A percentile compares a stretch with the other conserved stretches of the same genome.
These are phyloP conservation scores for Ceratocystis papillata DNA, from an alignment of 2,329 filamentous ascomycete species.

Conservation along the genomic window DNA sequence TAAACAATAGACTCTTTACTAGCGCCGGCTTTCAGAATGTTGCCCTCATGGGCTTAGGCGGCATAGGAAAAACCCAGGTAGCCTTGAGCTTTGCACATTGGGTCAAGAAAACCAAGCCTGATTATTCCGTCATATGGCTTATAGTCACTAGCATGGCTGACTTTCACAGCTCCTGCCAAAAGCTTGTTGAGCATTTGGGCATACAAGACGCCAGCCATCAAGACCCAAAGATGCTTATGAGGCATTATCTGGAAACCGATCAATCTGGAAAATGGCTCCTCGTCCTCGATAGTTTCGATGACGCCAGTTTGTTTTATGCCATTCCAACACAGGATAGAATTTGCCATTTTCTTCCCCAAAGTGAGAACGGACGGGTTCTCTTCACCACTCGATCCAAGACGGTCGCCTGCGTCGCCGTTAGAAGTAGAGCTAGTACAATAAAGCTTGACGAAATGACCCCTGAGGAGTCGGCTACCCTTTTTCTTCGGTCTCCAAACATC, in stretches of 20 bases:
- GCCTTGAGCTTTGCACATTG: not conserved
- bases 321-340: not conserved
- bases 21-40: not conserved
- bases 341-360: constrained; percentile 29
- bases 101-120: not conserved
- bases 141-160: not conserved
- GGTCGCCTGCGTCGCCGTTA: not conserved
- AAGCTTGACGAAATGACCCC: not conserved
- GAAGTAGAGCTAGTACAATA: not conserved
- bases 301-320: constrained; percentile 2
- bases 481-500: not conserved
- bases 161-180: not conserved
- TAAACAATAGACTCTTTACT: not conserved
- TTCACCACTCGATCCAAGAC: constrained; percentile 19
- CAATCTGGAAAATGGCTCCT: constrained; percentile 27
- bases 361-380: constrained; percentile 15
- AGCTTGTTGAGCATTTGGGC: not conserved
- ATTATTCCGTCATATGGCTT: constrained; percentile 11
- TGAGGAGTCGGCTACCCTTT: not conserved
- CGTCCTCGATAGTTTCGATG: constrained; percentile 28
- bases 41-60: not conserved
- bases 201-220: not conserved
- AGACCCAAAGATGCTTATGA: constrained; percentile 21
- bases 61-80: not conserved
- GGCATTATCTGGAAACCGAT: constrained; percentile 24